These are phyloP conservation scores for Phytophthora idaei DNA, from an alignment of 352 stramenopile genomes.

Conservation along the genomic window DNA sequence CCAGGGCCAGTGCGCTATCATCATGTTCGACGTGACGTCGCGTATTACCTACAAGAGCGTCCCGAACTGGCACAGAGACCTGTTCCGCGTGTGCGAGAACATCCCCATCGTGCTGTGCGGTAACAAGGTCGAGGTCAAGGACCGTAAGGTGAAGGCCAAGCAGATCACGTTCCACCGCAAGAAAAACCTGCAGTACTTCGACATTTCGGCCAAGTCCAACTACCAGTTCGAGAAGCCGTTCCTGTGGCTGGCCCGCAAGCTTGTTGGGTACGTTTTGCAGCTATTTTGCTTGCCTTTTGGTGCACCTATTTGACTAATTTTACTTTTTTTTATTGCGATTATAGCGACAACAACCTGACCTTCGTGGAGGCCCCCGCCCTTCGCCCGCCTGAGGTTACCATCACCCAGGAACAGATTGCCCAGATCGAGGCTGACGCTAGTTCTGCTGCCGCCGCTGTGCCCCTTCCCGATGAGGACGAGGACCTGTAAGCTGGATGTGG, in stretches of 20 bases:
- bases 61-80: conserved; percentile 99
- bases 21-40: conserved; percentile 99
- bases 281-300: not conserved
- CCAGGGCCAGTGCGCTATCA: conserved; percentile 99
- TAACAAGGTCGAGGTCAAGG: conserved; percentile 99
- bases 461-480: conserved; percentile 98
- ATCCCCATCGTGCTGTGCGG: conserved; percentile 99
- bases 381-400: conserved; percentile 95
- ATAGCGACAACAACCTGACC: conserved; percentile 96
- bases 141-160: conserved; percentile 99
- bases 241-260: conserved; percentile 99
- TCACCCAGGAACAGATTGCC: conserved; percentile 93
- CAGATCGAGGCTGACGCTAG: conserved; percentile 93
- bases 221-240: conserved; percentile 99
- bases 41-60: conserved; percentile 99
- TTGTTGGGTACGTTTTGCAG: conserved; percentile 87
- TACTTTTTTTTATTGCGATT: conserved; percentile 10
- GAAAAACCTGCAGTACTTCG: conserved; percentile 99
- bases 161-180: conserved; percentile 99
- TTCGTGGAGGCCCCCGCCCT: conserved; percentile 98
- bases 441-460: conserved; percentile 89
- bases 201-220: conserved; percentile 99
- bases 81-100: conserved; percentile 99
- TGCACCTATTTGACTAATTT: not conserved
- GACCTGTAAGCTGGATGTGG: conserved; percentile 88